These are phyloP conservation scores for Pisolithus microcarpus DNA, from an alignment of 768 basidiomycete genomes.

Conservation along the genomic window DNA sequence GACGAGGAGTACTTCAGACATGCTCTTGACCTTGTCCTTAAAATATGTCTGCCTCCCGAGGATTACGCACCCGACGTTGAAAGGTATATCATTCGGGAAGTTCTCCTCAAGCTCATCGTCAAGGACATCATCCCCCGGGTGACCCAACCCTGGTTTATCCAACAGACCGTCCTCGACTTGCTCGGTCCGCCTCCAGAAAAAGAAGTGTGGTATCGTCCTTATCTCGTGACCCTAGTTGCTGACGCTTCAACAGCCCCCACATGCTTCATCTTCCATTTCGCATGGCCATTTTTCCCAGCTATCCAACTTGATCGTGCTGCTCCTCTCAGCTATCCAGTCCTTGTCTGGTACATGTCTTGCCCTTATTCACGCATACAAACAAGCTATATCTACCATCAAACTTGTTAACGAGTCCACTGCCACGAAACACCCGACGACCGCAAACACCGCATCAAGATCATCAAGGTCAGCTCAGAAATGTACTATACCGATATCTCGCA, in stretches of 20 bases:
- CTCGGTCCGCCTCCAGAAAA: constrained; percentile 41
- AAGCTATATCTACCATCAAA: constrained; percentile 55
- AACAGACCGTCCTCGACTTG: constrained; percentile 58
- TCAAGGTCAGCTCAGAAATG: not conserved
- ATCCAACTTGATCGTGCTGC: constrained; percentile 53
- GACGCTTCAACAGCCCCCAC: constrained; percentile 12
- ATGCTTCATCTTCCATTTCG: constrained; percentile 20
- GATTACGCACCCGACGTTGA: constrained; percentile 71
- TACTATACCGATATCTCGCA: constrained; percentile 11
- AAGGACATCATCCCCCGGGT: constrained; percentile 61
- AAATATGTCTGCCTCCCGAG: constrained; percentile 62
- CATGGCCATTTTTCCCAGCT: constrained; percentile 30
- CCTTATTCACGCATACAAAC: constrained; percentile 63
- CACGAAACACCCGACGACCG: not conserved
- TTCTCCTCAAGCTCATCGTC: constrained; percentile 71
- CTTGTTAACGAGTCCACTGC: constrained; percentile 45
- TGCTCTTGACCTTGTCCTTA: constrained; percentile 69
- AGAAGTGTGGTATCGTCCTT: constrained; percentile 8
- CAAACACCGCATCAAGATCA: not conserved
- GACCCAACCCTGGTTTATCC: constrained; percentile 87
- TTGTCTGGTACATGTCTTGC: constrained; percentile 64
- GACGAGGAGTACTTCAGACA: constrained; percentile 77
- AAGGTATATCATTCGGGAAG: constrained; percentile 77
- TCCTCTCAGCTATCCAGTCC: constrained; percentile 68
- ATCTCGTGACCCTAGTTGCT: not conserved